These are phyloP conservation scores for Euphorbia schlechtendalii DNA, from an alignment of 441 rosid genomes.

Conservation along the genomic window DNA sequence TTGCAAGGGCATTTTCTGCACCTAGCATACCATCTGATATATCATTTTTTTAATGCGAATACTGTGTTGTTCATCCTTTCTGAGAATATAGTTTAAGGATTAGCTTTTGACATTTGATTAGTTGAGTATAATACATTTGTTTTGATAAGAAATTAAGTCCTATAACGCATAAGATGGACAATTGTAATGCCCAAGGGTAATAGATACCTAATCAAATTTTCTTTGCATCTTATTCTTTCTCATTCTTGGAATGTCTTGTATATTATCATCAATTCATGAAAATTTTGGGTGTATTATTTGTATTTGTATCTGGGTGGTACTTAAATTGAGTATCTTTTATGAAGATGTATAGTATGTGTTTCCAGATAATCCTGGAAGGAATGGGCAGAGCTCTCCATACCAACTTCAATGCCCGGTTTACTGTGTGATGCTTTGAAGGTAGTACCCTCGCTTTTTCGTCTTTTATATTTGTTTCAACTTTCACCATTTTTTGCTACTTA, in stretches of 20 bases:
- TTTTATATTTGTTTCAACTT: neutral
- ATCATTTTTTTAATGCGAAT: neutral
- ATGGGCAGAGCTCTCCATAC: constrained; percentile 99
- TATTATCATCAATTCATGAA: neutral
- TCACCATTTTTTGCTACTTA: no score
- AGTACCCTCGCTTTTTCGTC: constrained; percentile 3
- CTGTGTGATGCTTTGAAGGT: constrained; percentile 94
- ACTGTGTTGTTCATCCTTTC: neutral
- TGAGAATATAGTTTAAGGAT: neutral
- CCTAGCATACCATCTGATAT: constrained; percentile 26
- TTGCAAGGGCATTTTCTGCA: constrained; percentile 98
- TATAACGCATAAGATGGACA: constrained; percentile 2
- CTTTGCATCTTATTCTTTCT: no score
- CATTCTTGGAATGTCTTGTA: neutral
- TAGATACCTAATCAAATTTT: neutral
- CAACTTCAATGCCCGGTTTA: constrained; percentile 72
- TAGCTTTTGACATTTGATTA: neutral
- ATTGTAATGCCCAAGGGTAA: neutral
- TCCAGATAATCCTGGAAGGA: constrained; percentile 90
- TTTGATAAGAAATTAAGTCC: neutral
- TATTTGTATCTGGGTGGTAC: neutral
- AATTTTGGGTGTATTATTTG: neutral
- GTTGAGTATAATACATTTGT: neutral
- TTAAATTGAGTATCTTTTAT: neutral
- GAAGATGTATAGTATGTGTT: constrained; percentile 9